These are phyloP conservation scores for Lichtheimia hyalospora DNA, from an alignment of 371 early-diverging fungal species.

Conservation along the genomic window DNA sequence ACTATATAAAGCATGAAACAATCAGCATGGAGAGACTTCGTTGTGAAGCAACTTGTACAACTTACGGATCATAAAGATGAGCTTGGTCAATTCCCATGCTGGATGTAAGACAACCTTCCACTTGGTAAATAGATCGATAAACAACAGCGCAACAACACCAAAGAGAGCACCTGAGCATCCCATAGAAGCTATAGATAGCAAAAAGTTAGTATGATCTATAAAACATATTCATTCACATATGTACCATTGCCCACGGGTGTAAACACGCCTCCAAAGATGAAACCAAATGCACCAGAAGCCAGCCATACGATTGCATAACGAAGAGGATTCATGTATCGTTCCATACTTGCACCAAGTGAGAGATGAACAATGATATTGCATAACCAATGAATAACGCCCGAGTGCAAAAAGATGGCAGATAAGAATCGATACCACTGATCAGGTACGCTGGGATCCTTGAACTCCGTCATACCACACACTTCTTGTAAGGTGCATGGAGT, in stretches of 20 bases:
- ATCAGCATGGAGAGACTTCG: not conserved
- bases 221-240: too few relatives aligned
- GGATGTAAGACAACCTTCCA: constrained; percentile 48
- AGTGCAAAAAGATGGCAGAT: constrained; percentile 75
- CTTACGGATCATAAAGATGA: constrained; percentile 10
- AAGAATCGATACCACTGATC: constrained; percentile 80
- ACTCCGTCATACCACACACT: constrained; percentile 46
- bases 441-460: constrained; percentile 30
- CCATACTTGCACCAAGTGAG: constrained; percentile 62
- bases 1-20: not conserved
- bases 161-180: constrained; percentile 78
- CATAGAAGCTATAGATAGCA: constrained; percentile 45
- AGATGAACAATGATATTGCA: constrained; percentile 70
- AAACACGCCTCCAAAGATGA: constrained; percentile 71
- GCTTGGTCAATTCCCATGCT: constrained; percentile 33
- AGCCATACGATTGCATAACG: constrained; percentile 69
- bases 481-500: constrained; percentile 50
- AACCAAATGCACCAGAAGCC: constrained; percentile 69
- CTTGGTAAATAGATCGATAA: constrained; percentile 69
- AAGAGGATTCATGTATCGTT: constrained; percentile 67
- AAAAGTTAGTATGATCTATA: constrained; percentile 2
- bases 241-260: constrained; percentile 46
- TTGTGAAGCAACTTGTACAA: not conserved
- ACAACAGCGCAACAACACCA: constrained; percentile 68
- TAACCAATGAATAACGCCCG: constrained; percentile 68